Evolutionary conservation across 2,329 filamentous ascomycete species (phyloP), one percentile per base, ranked within the genome.

Genomic region (Trichoderma gracile): DNA sequence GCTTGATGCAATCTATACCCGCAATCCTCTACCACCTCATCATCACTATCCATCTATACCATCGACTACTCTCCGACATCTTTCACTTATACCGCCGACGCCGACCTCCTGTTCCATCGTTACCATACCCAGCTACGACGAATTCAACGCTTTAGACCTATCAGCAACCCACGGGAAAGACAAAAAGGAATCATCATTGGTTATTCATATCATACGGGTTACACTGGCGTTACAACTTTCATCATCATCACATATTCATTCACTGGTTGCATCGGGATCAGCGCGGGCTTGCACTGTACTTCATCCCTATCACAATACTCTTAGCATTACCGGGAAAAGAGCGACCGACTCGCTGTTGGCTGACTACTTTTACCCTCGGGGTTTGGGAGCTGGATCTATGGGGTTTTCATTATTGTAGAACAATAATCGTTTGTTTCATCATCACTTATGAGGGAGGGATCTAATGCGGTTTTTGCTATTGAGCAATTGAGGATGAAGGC

Each of bases 251-350:
- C 53, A 19, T 49, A 54, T 54, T 62, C 58, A 62, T 54, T 62
- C 49, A 62, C 49, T 62, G 58, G 49, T 54, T 54, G 58, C 58
- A 54, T 62, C 25, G 58, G 58, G 47, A 45, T 38, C 50, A 60
- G 58, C 58, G 58, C 19, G 47, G 58, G 49, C 49, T 62, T 54
- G 49, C 42, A 33, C 27, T 59, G 49, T 54, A 8, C 38, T 40
- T 30, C 27, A 21, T 23, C 23, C 33, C 33, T 14, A n/a, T 55
- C 38, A 25, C 42, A 30, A 15, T 30, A 30, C 12, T 25, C 23
- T 40, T 40, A 40, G 54, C 40, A 57, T 45, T 40, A 27, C 17
- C 40, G 19, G 23, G 27, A 33, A 25, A 45, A 38, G 38, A 38
- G 33, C 40, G 47, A 43, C 58, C 53, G 33, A 57, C 54, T 64